Evolutionary conservation across 2,329 filamentous ascomycete genomes (phyloP), one percentile per base, ranked within the genome.

Genomic region (Colletotrichum falcatum): DNA sequence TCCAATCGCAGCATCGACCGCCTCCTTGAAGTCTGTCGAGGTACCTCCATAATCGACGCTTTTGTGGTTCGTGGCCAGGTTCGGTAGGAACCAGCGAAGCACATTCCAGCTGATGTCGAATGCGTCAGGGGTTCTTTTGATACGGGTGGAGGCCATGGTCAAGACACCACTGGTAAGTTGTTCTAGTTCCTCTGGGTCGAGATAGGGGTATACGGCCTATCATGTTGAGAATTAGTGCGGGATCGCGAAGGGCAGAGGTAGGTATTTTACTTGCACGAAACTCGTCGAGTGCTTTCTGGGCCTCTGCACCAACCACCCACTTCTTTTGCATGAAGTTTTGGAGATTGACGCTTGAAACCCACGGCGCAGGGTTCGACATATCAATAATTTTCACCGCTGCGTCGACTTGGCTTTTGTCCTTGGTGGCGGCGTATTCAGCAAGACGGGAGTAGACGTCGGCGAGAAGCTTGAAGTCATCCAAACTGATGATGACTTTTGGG

Each of bases 41-140:
- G 2, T 0, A 8, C 4, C 9, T 12, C 3, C 14, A n/a, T 1
- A 5, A 4, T 0, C 1, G 4, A 48, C 5, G 20, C 4, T 23
- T 48, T n/a, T 23, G 44, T 5, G 20, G n/a, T 16, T 20, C 16
- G 49, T 14, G 8, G 26, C 26, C 3, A 53, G 6, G 11, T 33
- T 28, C 49, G 49, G 26, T 18, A 53, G 11, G 14, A 53, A 53
- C 26, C 14, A 9, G 16, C 49, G 28, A n/a, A 33, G 26, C 18
- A 33, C 18, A 6, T 18, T 28, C 49, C 49, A 53, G 49, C 49
- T 33, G 3, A 53, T 26, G 26, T 33, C 14, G 18, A 53, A 33
- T 23, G 28, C 28, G 14, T 53, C 28, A 11, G 28, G 12, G 7
- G 20, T 20, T 18, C 0, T 12, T 0, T 3, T 5, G 11, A 48